Evolutionary conservation across 768 basidiomycete genomes (phyloP).

Genomic region (Auricularia heimuer): DNA sequence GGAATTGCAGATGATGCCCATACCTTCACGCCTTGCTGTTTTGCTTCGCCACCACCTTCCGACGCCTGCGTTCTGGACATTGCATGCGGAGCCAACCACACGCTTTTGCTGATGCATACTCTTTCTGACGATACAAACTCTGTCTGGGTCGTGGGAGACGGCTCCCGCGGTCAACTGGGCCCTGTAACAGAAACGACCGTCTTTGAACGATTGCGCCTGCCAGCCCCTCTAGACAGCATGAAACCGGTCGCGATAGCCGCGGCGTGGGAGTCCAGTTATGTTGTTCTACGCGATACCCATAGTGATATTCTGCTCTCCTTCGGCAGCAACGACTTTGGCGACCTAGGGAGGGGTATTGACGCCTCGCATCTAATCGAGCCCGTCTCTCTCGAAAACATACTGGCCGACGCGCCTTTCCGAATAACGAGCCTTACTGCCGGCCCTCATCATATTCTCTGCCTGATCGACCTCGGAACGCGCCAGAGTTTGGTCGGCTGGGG

Average conservation of each 20-base stretch:
- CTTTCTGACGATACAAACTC: conserved; percentile 20
- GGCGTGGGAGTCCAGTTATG: conserved; percentile 78
- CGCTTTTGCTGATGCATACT: conserved; percentile 50
- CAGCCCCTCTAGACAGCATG: conserved; percentile 22
- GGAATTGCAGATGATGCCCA: conserved; percentile 30
- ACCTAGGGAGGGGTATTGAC: conserved; percentile 48
- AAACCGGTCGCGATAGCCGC: conserved; percentile 40
- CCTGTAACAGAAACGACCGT: conserved; percentile 18
- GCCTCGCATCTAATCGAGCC: conserved; percentile 28
- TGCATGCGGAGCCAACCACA: conserved; percentile 71
- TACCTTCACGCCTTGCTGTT: conserved; percentile 29
- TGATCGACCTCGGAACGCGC: conserved; percentile 23
- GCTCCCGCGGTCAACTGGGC: conserved; percentile 64
- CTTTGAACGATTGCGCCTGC: conserved; percentile 42
- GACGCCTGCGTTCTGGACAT: conserved; percentile 34
- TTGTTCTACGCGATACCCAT: conserved; percentile 41
- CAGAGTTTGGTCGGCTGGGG: conserved; percentile 68
- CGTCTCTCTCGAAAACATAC: conserved; percentile 1
- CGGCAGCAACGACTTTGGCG: conserved; percentile 80
- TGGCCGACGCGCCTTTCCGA: conserved; percentile 15
- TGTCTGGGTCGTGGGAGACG: conserved; percentile 72
- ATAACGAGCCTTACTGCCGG: conserved; percentile 49
- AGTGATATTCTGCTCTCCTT: conserved; percentile 52
- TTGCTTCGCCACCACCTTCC: conserved; percentile 10
- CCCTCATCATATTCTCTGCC: conserved; percentile 59